Conservation (phyloP, 257 asterid genomes). For the Nicotiana obtusifolia region DNA sequence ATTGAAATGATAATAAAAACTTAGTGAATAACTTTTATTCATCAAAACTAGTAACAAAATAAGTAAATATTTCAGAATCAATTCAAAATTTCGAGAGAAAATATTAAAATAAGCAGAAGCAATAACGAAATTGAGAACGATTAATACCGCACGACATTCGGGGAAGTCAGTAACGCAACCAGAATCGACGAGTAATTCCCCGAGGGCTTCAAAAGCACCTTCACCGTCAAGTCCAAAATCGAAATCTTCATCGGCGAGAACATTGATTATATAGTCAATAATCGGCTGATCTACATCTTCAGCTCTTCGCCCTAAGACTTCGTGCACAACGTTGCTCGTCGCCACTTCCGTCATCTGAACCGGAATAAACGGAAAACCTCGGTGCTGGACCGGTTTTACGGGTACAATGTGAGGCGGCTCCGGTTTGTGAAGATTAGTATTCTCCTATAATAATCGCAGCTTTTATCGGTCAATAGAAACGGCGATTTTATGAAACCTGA, state of each 20-base stretch:
- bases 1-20: neutral
- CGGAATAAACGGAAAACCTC: neutral
- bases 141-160: slow-evolving; percentile 75
- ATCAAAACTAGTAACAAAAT: neutral
- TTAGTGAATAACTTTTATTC: neutral
- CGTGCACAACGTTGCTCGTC: slow-evolving; percentile 78
- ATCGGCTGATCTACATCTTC: slow-evolving; percentile 88
- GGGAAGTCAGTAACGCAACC: slow-evolving; percentile 68
- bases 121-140: neutral
- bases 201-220: slow-evolving; percentile 82
- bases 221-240: slow-evolving; percentile 96
- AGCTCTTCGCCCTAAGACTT: slow-evolving; percentile 64
- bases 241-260: slow-evolving; percentile 95
- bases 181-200: slow-evolving; percentile 81
- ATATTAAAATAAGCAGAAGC: neutral
- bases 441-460: neutral
- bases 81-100: neutral
- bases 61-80: neutral
- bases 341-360: slow-evolving; percentile 80
- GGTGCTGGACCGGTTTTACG: neutral
- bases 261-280: slow-evolving; percentile 80
- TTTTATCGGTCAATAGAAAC: no score
- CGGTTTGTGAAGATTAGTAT: neutral
- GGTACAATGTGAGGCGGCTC: neutral
- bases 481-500: no score